phyloP scores from a whole-genome alignment of 2,329 filamentous ascomycete species.

The Phaeosphaeria sp. region DNA sequence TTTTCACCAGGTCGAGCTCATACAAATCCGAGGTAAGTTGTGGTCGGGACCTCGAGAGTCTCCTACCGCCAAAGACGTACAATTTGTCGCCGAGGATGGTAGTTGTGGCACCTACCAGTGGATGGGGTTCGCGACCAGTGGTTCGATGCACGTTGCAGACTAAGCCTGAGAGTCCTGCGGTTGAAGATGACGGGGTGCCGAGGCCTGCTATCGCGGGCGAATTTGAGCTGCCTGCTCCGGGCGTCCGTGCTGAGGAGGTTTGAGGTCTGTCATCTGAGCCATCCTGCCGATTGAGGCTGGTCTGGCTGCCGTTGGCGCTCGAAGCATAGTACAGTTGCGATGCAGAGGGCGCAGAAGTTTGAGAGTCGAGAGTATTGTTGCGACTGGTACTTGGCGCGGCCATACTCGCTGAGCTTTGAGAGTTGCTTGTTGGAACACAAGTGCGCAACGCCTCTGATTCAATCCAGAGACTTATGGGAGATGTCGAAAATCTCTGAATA shows the following conservation, averaged over 20 bases:
- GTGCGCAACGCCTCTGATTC: constrained; percentile 22
- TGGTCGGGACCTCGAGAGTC: constrained; percentile 82
- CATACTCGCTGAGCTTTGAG: constrained; percentile 48
- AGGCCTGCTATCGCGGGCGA: constrained; percentile 48
- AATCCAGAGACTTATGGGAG: constrained; percentile 37
- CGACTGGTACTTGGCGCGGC: constrained; percentile 52
- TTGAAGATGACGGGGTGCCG: constrained; percentile 50
- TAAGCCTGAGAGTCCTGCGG: constrained; percentile 69
- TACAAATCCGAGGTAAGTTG: constrained; percentile 90
- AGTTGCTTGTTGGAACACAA: constrained; percentile 24
- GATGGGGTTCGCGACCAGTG: constrained; percentile 88
- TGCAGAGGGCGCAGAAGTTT: constrained; percentile 52
- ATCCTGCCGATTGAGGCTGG: constrained; percentile 53
- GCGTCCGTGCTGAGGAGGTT: constrained; percentile 42
- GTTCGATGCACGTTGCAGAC: constrained; percentile 78
- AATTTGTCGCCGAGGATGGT: constrained; percentile 94
- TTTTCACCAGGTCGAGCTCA: constrained; percentile 86
- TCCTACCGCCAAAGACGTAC: constrained; percentile 92
- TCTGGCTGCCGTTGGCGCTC: constrained; percentile 55
- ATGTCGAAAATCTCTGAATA: constrained; percentile 46
- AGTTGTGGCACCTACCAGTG: constrained; percentile 91
- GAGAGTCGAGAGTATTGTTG: constrained; percentile 56
- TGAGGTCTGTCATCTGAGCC: constrained; percentile 49
- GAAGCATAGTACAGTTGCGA: constrained; percentile 49
- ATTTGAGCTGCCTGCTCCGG: constrained; percentile 55